Base-by-base conservation (phyloP, 2,329 filamentous ascomycete genomes). In the Monosporascus sp. region DNA sequence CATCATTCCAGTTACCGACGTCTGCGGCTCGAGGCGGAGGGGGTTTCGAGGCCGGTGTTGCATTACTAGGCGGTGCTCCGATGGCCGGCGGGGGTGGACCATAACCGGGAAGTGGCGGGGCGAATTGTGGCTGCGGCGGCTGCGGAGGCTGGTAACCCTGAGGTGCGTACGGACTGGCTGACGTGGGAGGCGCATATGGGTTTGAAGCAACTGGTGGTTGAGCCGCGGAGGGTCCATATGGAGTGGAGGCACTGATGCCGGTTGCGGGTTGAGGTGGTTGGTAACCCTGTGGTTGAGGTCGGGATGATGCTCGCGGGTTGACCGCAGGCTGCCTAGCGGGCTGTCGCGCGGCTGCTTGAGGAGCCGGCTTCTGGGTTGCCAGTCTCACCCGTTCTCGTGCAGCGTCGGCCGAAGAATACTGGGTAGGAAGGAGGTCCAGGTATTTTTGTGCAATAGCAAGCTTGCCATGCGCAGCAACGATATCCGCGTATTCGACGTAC, bases 401-500 rank as follows among this genome's bases (percentile, higher is more conserved):
- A 60, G 94, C 82, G 61, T 97, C 91, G 37, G 93, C 94, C 53
- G 89, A 89, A 40, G 90, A 87, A 68, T 96, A 97, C 59, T 86
- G 85, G 41, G 80, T 75, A 17, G 94, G 94, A 46, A 99, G 79
- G 51, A 99, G 83, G 65, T 92, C 84, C 41, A 99, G 82, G 66
- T 99, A 99, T 70, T 89, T 92, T 72, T 96, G 88, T 5, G 94
- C 95, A 62, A 91, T 84, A 35, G 85, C 79, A 51, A 99, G 76
- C 63, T 95, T 89, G 14, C 95, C 94, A 66, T 97, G 90, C 7
- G 90, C 85, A 47, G 94, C 91, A 53, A 95, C 85, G 60, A 99
- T 92, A 68, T 99, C 93, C 15, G 94, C 93, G 69, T 97, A 99
- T 73, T 99, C 94, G 28, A 89, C 87, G 68, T 99, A 99, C 73